Conservation (phyloP, 2,329 filamentous ascomycete genomes). For the Colletotrichum orchidophilum region DNA sequence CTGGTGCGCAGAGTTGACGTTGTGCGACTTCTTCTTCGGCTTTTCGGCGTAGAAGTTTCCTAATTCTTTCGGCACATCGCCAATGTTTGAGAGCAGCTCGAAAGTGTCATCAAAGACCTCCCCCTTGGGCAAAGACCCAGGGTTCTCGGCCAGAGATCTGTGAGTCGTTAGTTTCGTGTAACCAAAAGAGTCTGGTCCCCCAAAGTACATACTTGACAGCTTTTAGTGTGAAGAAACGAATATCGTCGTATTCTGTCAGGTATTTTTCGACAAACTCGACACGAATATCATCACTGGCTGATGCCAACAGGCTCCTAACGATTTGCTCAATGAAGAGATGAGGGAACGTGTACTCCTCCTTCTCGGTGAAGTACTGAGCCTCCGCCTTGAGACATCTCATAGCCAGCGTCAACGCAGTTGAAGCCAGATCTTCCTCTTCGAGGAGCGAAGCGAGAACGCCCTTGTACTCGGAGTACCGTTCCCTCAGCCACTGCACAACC, state of each 20-base stretch:
- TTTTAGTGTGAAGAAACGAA: conserved; percentile 84
- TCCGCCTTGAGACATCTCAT: conserved; percentile 90
- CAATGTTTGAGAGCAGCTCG: conserved; percentile 71
- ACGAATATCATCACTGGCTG: conserved; percentile 67
- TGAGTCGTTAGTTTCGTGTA: conserved; percentile 16
- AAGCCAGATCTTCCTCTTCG: conserved; percentile 68
- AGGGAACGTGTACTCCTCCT: conserved; percentile 75
- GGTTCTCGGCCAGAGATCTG: conserved; percentile 44
- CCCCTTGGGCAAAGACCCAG: conserved; percentile 38
- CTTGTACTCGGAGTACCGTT: conserved; percentile 77
- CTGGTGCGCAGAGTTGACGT: conserved; percentile 70
- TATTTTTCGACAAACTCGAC: conserved; percentile 82
- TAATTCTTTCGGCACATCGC: conserved; percentile 76
- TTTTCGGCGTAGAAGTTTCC: conserved; percentile 73
- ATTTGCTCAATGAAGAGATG: conserved; percentile 72
- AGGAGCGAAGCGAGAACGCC: conserved; percentile 69
- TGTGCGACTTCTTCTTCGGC: conserved; percentile 74
- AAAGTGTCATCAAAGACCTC: conserved; percentile 65
- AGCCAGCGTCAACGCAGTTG: conserved; percentile 77
- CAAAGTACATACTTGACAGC: conserved; percentile 70
- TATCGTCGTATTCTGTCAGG: conserved; percentile 82
- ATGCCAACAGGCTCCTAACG: conserved; percentile 68
- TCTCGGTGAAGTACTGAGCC: conserved; percentile 67
- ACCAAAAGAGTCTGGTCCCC: not conserved
- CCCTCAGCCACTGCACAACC: conserved; percentile 81